Evolutionary conservation across 192 early-diverging fungal species (phyloP).

Genomic region (Entomortierella lignicola): DNA sequence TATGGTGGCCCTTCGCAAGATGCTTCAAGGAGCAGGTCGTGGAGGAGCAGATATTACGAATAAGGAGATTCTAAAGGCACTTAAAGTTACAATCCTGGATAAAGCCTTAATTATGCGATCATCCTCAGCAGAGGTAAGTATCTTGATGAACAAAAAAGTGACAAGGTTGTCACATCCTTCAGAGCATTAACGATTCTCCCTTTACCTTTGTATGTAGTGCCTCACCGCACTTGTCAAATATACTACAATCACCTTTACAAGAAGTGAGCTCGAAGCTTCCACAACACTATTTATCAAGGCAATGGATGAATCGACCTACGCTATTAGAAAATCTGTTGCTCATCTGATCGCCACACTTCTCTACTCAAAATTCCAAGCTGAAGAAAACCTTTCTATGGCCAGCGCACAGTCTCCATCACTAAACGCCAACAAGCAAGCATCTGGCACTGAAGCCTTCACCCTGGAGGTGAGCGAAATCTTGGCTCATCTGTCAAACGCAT

Average conservation of each 20-base stretch:
- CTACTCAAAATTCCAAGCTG: constrained; percentile 51
- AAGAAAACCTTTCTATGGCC: constrained; percentile 54
- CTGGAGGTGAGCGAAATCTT: constrained; percentile 79
- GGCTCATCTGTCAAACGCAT: constrained; percentile 68
- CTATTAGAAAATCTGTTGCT: constrained; percentile 51
- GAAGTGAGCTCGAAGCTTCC: constrained; percentile 44
- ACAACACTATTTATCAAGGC: constrained; percentile 47
- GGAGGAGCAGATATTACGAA: constrained; percentile 73
- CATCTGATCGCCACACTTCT: constrained; percentile 53
- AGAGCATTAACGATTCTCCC: too few relatives aligned
- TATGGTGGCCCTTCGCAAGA: constrained; percentile 67
- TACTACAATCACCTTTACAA: constrained; percentile 50
- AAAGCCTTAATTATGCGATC: constrained; percentile 76
- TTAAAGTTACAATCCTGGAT: constrained; percentile 74
- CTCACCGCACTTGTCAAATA: constrained; percentile 61
- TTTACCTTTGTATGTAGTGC: constrained; percentile 57
- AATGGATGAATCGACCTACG: constrained; percentile 55
- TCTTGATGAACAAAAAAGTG: too few relatives aligned
- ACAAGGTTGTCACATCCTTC: too few relatives aligned
- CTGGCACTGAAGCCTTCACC: constrained; percentile 32
- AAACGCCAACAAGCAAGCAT: constrained; percentile 12
- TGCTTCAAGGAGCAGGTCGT: constrained; percentile 81
- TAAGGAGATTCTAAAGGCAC: constrained; percentile 78
- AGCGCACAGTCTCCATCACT: constrained; percentile 42
- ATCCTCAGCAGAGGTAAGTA: constrained; percentile 72